Evolutionary conservation across 2,329 filamentous ascomycete genomes (phyloP).

Genomic region (Calonectria pseudoreteaudii): DNA sequence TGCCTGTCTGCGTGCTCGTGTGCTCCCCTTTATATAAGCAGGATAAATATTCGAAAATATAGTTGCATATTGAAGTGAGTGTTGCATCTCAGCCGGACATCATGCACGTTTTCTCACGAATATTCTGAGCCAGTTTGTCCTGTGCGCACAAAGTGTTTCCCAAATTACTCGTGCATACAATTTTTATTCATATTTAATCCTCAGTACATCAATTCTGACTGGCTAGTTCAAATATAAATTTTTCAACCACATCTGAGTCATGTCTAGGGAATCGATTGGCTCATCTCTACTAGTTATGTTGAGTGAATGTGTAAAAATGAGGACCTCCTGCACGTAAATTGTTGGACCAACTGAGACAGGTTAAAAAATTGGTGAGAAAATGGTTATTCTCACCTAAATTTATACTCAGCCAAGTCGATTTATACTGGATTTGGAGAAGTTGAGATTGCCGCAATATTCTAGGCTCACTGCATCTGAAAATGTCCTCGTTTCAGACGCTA

Average conservation of each 20-base stretch:
- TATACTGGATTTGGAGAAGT: background rate
- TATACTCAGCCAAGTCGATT: too few relatives aligned
- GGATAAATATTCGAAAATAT: background rate
- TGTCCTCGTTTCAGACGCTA: too few relatives aligned
- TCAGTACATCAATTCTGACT: background rate
- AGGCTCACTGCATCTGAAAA: too few relatives aligned
- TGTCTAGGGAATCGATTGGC: background rate
- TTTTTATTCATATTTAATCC: background rate
- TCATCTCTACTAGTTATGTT: background rate
- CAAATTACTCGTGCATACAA: background rate
- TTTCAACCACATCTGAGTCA: background rate
- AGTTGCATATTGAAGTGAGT: background rate
- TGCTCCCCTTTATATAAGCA: background rate
- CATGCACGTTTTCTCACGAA: background rate
- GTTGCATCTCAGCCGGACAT: background rate
- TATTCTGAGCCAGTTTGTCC: background rate
- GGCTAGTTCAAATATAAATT: background rate
- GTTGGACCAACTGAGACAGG: background rate
- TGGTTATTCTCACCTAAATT: background rate
- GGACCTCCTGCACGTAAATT: background rate
- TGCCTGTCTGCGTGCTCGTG: background rate
- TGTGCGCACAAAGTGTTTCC: background rate
- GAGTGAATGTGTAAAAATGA: background rate
- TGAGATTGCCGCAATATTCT: too few relatives aligned
- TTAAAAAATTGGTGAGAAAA: background rate